Conservation (phyloP, 345 rosid genomes). For the Eucalyptus pauciflora region DNA sequence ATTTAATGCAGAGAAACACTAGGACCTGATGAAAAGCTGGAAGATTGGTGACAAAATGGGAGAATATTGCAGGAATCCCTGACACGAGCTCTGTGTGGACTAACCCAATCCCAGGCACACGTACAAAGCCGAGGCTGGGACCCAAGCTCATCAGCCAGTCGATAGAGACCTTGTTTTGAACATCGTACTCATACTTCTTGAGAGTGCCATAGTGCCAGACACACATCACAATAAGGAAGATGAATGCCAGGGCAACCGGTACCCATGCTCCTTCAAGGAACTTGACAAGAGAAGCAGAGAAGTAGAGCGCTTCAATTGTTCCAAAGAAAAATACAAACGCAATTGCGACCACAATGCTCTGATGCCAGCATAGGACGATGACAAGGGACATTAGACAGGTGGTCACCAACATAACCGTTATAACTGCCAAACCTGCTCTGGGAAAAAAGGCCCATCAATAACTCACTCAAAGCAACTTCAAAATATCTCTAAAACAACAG, state of each 20-base stretch:
- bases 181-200: slow-evolving; percentile 77
- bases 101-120: slow-evolving; percentile 85
- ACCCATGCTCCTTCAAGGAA: slow-evolving; percentile 99
- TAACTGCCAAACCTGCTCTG: slow-evolving; percentile 90
- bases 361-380: slow-evolving; percentile 90
- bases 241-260: slow-evolving; percentile 72
- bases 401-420: slow-evolving; percentile 96
- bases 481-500: not conserved
- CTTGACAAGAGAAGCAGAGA: slow-evolving; percentile 86
- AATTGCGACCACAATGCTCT: slow-evolving; percentile 54
- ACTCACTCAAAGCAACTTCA: not conserved
- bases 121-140: slow-evolving; percentile 77
- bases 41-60: slow-evolving; percentile 94
- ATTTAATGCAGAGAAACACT: slow-evolving; percentile 86
- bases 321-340: slow-evolving; percentile 74
- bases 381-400: slow-evolving; percentile 96
- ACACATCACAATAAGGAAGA: slow-evolving; percentile 73
- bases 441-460: not conserved
- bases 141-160: slow-evolving; percentile 82
- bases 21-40: slow-evolving; percentile 96
- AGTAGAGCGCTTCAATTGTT: slow-evolving; percentile 83
- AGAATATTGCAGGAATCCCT: slow-evolving; percentile 93
- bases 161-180: slow-evolving; percentile 89
- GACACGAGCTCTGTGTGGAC: slow-evolving; percentile 89
- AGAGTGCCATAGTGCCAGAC: slow-evolving; percentile 87